Base-by-base conservation (phyloP, 306 rosid genomes). In the Medicago arabica region DNA sequence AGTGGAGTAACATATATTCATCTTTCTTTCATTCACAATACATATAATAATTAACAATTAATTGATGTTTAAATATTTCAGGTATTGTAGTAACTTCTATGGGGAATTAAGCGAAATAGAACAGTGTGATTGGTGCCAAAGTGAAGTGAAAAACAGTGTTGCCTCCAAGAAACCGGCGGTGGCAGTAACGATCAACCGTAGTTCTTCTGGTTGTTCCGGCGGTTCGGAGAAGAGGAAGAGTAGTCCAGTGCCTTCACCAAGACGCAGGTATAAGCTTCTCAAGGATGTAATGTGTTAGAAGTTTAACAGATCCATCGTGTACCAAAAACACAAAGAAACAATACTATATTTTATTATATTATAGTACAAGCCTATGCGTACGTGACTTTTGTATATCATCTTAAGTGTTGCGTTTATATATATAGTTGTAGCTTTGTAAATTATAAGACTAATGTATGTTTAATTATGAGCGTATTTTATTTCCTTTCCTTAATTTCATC, bases 241-340 rank as follows among this genome's bases (percentile, higher is more conserved):
- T 16, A 80, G 73, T 18, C 79, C 86, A n/a, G 51, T 71, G 2
- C 92, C 97, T n/a, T 91, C 97, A 4, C 98, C 98, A 0, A 76
- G 96, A 39, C 96, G 98, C 73, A 90, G 98, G 97, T 94, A 94
- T 81, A 94, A 94, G 96, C 98, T 94, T 88, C 98, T 94, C 81
- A 94, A 94, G 91, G 98, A 94, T 84, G 98, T 94, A 14, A 90
- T 94, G 97, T 94, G 96, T 82, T 44, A n/a, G 46, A 55, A 51
- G 38, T 34, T 34, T 34, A 34, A 34, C 16, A 28, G 31, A 28
- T 28, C 31, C 31, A 28, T 28, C 31, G 4, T 28, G 4, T 28
- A 28, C 31, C 31, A 28, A 28, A 28, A 28, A 28, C 31, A 28
- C 31, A 28, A 28, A 28, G 4, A 28, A 25, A 25, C 28, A 25